phyloP scores from a whole-genome alignment of 2,329 filamentous ascomycete genomes.

The Pestalotiopsis sp. region DNA sequence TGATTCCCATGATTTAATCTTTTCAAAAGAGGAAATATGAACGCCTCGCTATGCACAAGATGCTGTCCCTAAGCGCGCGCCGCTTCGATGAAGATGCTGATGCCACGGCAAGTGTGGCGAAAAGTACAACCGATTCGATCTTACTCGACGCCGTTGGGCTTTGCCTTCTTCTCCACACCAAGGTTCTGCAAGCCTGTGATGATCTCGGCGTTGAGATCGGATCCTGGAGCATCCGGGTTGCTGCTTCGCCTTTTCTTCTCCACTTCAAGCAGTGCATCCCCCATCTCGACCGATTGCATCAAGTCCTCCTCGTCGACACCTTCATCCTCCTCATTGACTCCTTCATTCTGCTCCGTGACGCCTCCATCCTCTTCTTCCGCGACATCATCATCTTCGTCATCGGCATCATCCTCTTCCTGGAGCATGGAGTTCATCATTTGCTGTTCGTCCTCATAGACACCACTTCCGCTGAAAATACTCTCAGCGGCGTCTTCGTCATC shows the following conservation, averaged over 20 bases:
- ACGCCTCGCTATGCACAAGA: slow-evolving; percentile 12
- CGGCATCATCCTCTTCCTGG: slow-evolving; percentile 37
- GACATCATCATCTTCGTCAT: slow-evolving; percentile 33
- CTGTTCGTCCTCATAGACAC: slow-evolving; percentile 47
- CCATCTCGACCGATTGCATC: slow-evolving; percentile 32
- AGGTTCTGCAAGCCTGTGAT: slow-evolving; percentile 63
- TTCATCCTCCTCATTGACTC: slow-evolving; percentile 23
- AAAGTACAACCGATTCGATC: neutral
- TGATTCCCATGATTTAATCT: neutral
- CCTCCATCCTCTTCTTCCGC: slow-evolving; percentile 29
- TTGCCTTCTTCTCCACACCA: slow-evolving; percentile 41
- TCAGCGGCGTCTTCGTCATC: slow-evolving; percentile 42
- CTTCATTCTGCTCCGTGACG: slow-evolving; percentile 28
- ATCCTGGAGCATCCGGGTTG: slow-evolving; percentile 28
- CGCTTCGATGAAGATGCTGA: neutral
- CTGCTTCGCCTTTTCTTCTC: slow-evolving; percentile 15
- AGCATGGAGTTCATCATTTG: slow-evolving; percentile 43
- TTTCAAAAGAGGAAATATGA: neutral
- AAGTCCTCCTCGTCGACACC: slow-evolving; percentile 43
- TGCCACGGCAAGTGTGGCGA: neutral
- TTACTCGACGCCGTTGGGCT: neutral
- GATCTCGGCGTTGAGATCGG: slow-evolving; percentile 57
- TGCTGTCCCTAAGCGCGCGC: neutral
- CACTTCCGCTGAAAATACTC: slow-evolving; percentile 45
- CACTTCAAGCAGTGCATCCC: neutral